Percentiles rank a stretch among this genome's conserved stretches.
These are phyloP conservation scores for Eimeria sp. DNA, from an alignment of 169 alveolate genomes.

Conservation along the genomic window DNA sequence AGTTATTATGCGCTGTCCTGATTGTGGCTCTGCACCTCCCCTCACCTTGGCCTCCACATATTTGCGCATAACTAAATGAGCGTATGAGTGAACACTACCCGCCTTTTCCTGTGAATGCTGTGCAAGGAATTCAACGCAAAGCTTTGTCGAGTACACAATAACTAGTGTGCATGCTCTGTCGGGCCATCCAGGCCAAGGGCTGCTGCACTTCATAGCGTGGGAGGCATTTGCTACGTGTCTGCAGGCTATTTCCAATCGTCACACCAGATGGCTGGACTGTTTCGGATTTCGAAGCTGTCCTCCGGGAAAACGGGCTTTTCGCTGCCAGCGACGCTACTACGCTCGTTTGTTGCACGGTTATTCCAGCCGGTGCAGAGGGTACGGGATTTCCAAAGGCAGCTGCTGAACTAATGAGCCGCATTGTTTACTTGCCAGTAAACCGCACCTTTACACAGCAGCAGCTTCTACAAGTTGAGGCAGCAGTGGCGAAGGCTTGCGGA, in stretches of 20 bases:
- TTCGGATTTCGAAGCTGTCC: constrained; percentile 30
- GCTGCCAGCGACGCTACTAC: constrained; percentile 66
- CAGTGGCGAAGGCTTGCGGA: constrained; percentile 43
- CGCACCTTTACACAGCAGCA: constrained; percentile 30
- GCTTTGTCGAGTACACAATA: background rate
- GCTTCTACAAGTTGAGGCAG: constrained; percentile 66
- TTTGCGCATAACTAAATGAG: background rate
- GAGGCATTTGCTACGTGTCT: background rate
- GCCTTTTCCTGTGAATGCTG: background rate
- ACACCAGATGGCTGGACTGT: constrained; percentile 1
- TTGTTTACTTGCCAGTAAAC: constrained; percentile 65
- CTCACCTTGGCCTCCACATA: background rate
- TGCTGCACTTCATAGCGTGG: background rate
- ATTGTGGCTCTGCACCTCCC: background rate
- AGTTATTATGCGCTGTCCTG: background rate
- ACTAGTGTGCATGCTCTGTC: background rate
- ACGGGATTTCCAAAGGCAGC: constrained; percentile 36
- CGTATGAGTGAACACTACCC: background rate
- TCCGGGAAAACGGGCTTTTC: constrained; percentile 58
- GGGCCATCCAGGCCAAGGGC: background rate
- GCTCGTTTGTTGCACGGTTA: constrained; percentile 22
- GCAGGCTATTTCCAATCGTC: constrained; percentile 57
- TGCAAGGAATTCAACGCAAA: background rate
- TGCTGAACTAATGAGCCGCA: constrained; percentile 50
- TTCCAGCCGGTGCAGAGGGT: background rate